Evolutionary conservation across 176 grass and related monocot species (phyloP).

Genomic region (Cenchrus purpureus): DNA sequence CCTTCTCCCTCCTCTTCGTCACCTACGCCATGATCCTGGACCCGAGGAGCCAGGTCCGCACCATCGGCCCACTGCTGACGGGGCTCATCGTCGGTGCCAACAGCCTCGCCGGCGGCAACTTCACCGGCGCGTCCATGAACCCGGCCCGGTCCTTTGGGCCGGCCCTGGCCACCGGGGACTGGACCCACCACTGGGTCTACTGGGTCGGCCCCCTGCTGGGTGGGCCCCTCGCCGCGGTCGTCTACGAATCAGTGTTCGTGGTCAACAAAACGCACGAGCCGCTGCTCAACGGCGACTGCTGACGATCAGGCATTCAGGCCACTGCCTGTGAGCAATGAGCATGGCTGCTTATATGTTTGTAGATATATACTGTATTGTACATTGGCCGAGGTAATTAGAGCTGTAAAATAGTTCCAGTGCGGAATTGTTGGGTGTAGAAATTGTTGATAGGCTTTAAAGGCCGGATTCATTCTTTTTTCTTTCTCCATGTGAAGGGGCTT

Average conservation of each 20-base stretch:
- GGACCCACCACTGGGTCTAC: slow-evolving; percentile 95
- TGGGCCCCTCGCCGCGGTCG: slow-evolving; percentile 60
- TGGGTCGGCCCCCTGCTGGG: slow-evolving; percentile 85
- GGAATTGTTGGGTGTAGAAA: not conserved
- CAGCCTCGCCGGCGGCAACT: slow-evolving; percentile 77
- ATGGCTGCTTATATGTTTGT: not conserved
- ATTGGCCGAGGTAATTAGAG: slow-evolving; percentile 4
- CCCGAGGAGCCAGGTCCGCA: slow-evolving; percentile 53
- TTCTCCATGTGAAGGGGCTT: not conserved
- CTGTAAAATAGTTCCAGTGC: not conserved
- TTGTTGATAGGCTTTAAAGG: not conserved
- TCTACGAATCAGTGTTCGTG: slow-evolving; percentile 75
- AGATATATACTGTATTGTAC: not conserved
- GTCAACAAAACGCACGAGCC: slow-evolving; percentile 56
- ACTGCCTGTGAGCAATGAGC: not conserved
- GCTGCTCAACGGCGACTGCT: slow-evolving; percentile 40
- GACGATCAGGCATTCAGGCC: not conserved
- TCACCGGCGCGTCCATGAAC: slow-evolving; percentile 95
- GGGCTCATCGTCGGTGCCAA: slow-evolving; percentile 90
- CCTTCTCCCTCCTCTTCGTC: slow-evolving; percentile 92
- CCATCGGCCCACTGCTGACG: slow-evolving; percentile 71
- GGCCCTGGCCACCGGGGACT: slow-evolving; percentile 60
- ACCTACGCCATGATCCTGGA: slow-evolving; percentile 90
- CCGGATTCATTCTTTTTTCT: not conserved
- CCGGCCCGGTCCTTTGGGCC: slow-evolving; percentile 88